These are phyloP conservation scores for Kwoniella europaea DNA, from an alignment of 768 basidiomycete genomes.

Conservation along the genomic window DNA sequence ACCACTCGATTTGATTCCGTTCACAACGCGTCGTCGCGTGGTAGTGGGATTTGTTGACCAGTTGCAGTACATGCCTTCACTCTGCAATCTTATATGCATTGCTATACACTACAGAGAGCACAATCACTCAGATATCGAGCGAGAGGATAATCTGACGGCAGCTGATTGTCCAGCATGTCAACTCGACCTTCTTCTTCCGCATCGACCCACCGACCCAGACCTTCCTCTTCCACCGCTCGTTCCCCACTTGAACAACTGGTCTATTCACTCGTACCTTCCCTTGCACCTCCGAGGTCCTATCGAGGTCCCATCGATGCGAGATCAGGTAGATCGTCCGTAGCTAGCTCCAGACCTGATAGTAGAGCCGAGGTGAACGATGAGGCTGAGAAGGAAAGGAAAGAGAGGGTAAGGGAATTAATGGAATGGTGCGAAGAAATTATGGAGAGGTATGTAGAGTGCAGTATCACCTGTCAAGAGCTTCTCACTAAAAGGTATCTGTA, in stretches of 20 bases:
- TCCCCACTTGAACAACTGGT: conserved; percentile 48
- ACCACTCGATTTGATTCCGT: background rate
- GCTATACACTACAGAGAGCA: too few species aligned
- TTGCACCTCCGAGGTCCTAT: conserved; percentile 35
- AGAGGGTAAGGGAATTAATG: conserved; percentile 47
- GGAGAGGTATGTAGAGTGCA: conserved; percentile 29
- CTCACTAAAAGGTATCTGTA: background rate
- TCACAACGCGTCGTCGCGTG: background rate
- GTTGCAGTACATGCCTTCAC: too few species aligned
- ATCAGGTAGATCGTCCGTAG: conserved; percentile 27
- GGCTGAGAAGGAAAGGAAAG: conserved; percentile 35
- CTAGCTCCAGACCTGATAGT: conserved; percentile 30
- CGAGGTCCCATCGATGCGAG: background rate
- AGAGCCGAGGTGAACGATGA: conserved; percentile 28
- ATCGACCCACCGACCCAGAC: conserved; percentile 26
- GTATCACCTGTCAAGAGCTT: too few species aligned
- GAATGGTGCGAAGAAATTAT: conserved; percentile 49
- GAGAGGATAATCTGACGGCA: background rate
- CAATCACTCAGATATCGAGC: background rate
- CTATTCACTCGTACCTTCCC: conserved; percentile 42
- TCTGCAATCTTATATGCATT: too few species aligned
- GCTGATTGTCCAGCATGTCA: conserved; percentile 7
- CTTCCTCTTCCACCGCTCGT: conserved; percentile 21
- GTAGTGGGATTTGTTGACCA: background rate
- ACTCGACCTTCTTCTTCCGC: conserved; percentile 24